Evolutionary conservation across 129 eudicot genomes (phyloP).

Genomic region (Centrapalus pauciflorus): DNA sequence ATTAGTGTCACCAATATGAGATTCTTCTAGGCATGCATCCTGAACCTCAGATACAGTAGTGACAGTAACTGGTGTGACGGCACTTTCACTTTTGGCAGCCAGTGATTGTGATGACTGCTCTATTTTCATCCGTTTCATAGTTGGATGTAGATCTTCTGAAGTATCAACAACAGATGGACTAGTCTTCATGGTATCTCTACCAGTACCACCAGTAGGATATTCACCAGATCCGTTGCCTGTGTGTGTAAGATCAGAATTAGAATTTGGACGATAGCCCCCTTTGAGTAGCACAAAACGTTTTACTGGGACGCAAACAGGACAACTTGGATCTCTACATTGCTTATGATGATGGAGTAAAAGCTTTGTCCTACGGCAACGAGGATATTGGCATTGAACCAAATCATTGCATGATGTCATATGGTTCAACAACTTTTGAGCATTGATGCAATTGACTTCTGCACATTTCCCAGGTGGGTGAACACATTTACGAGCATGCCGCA

Average conservation of each 20-base stretch:
- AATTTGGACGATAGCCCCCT: slow-evolving; percentile 39
- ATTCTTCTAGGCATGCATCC: slow-evolving; percentile 27
- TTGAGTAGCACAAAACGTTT: slow-evolving; percentile 42
- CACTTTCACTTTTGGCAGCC: slow-evolving; percentile 29
- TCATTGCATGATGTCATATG: slow-evolving; percentile 58
- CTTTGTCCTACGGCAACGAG: slow-evolving; percentile 57
- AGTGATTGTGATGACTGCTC: slow-evolving; percentile 50
- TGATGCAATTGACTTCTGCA: slow-evolving; percentile 48
- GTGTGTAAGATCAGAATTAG: slow-evolving; percentile 31
- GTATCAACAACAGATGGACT: slow-evolving; percentile 40
- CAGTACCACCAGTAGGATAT: slow-evolving; percentile 28
- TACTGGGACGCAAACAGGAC: slow-evolving; percentile 84
- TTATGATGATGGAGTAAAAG: slow-evolving; percentile 46
- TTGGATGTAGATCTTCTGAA: slow-evolving; percentile 60
- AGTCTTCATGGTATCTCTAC: slow-evolving; percentile 27
- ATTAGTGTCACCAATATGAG: slow-evolving; percentile 24
- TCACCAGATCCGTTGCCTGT: slow-evolving; percentile 33
- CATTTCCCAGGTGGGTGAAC: slow-evolving; percentile 67
- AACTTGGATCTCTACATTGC: slow-evolving; percentile 52
- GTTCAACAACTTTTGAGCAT: slow-evolving; percentile 54
- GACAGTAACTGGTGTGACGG: slow-evolving; percentile 31
- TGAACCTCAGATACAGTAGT: slow-evolving; percentile 32
- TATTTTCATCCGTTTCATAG: slow-evolving; percentile 58
- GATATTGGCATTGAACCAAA: slow-evolving; percentile 38
- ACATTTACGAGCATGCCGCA: slow-evolving; percentile 85